These are phyloP conservation scores for Citrullus amarus DNA, from an alignment of 306 rosid genomes.

Conservation along the genomic window DNA sequence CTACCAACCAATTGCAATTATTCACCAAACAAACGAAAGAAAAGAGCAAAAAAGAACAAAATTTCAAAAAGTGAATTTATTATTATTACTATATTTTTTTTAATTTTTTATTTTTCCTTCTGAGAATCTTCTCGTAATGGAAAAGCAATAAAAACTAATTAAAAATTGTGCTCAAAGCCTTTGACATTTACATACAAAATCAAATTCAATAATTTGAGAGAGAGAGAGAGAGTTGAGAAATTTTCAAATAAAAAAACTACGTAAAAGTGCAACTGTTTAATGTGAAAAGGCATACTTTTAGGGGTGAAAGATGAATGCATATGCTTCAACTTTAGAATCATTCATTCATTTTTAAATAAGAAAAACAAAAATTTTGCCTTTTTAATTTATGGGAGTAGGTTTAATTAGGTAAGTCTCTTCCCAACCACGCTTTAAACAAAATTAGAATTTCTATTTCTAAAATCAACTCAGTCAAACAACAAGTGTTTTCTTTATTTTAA, in stretches of 20 bases:
- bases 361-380: background rate
- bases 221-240: background rate
- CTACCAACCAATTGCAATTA: background rate
- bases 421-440: background rate
- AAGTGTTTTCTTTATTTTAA: background rate
- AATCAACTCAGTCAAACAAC: background rate
- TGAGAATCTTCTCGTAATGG: background rate
- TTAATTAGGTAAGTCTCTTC: background rate
- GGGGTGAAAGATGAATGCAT: background rate
- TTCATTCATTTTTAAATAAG: background rate
- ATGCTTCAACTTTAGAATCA: background rate
- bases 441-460: background rate
- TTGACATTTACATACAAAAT: background rate
- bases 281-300: background rate
- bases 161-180: background rate
- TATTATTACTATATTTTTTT: background rate
- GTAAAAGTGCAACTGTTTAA: background rate
- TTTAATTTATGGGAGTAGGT: background rate
- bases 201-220: background rate
- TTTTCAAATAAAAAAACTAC: background rate
- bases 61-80: background rate
- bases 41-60: too few species aligned
- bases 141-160: background rate
- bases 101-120: background rate
- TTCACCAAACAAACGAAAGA: background rate